Base-by-base conservation (phyloP, 192 early-diverging fungal genomes). In the Rhizoclosmatium sp. region DNA sequence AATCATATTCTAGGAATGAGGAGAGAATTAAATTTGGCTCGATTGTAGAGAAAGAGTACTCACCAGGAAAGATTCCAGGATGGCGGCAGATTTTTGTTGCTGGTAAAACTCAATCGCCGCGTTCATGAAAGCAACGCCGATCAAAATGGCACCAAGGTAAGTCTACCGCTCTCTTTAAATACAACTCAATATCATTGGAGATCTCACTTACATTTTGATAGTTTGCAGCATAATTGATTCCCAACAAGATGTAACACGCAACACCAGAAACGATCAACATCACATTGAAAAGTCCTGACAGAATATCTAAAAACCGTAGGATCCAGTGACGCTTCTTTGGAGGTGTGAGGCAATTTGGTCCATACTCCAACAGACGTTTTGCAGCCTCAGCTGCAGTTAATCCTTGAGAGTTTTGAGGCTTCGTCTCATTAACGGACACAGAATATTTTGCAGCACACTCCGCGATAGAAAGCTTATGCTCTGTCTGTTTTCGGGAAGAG, bases 61-160 rank as follows among this genome's bases (percentile, higher is more conserved):
- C 75, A 87, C 86, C 82, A 96, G 79, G 87, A 97, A 94, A 4
- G 95, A 95, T 48, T 95, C 93, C 59, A 97, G 83, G 61, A 96
- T 92, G 46, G 94, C 93, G 40, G 92, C 91, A 42, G 93, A 93
- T 85, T 99, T 97, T 85, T 93, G 93, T 67, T 71, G 84, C 85
- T 71, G 69, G n/a, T 41, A 49, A 56, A 71, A 71, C 69, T 71
- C 69, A 42, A 71, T 71, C n/a, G 40, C 1, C 4, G 69, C 69
- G 2, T 71, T 71, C 7, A 19, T 16, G 10, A 58, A 10, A 0
- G 69, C 69, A 39, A 71, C 69, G 31, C 12, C 40, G 12, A 71
- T 4, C 46, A 71, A 56, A 71, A 71, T 71, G 47, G 51, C 69
- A 56, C 69, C 69, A 56, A 71, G 19, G 69, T 71, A 71, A 39